phyloP scores from a whole-genome alignment of 768 basidiomycete species.

The Stropharia rugosoannulata region DNA sequence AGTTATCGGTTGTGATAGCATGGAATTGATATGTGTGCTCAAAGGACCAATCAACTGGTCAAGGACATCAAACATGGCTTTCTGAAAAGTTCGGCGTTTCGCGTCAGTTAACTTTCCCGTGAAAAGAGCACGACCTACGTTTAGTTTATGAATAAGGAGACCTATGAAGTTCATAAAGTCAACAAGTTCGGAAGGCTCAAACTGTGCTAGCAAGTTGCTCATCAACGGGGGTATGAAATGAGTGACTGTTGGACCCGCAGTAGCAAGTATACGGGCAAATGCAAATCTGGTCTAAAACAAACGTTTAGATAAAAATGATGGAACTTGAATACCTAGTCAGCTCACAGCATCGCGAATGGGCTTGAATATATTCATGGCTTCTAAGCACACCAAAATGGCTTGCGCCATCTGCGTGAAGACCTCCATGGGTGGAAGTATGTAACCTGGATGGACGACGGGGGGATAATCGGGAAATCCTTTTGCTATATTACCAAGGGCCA shows the following conservation, averaged over 20 bases:
- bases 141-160: conserved; percentile 85
- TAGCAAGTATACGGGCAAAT: conserved; percentile 89
- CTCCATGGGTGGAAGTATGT: conserved; percentile 68
- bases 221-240: conserved; percentile 88
- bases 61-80: conserved; percentile 82
- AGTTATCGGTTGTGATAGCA: conserved; percentile 77
- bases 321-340: conserved; percentile 8
- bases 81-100: conserved; percentile 37
- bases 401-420: conserved; percentile 86
- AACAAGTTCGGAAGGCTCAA: conserved; percentile 88
- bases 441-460: conserved; percentile 61
- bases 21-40: conserved; percentile 73
- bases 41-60: conserved; percentile 90
- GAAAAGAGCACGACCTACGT: conserved; percentile 46
- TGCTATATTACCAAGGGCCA: conserved; percentile 92
- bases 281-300: conserved; percentile 78
- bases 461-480: conserved; percentile 97
- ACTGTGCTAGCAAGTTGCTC: conserved; percentile 86
- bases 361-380: conserved; percentile 84
- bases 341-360: conserved; percentile 90
- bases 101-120: conserved; percentile 1
- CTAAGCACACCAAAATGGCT: conserved; percentile 82
- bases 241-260: conserved; percentile 83
- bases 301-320: background rate
- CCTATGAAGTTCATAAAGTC: conserved; percentile 97